Base-by-base conservation (phyloP, 208 protist genomes). In the Crithidia mellificae region DNA sequence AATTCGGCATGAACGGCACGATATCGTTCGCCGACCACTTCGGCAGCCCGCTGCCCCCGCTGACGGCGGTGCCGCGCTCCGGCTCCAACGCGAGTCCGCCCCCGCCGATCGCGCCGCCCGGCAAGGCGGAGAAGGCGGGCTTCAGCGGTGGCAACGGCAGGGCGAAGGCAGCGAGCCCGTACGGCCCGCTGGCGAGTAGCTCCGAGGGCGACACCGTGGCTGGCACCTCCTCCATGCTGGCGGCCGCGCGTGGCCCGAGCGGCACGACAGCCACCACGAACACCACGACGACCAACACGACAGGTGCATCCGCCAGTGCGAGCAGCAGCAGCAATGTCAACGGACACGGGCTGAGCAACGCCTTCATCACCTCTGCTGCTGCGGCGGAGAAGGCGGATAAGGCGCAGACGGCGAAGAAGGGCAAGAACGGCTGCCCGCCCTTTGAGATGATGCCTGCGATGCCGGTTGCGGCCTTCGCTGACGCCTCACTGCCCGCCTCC, bases 21-120 rank as follows among this genome's bases (percentile, higher is more conserved):
- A 6, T 46, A 20, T 43, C 22, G 46, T 65, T 65, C 32, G 32
- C 59, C 19, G 59, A 53, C 12, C 59, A 65, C 46, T 19, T 19
- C 29, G 19, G 39, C 59, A 54, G 20, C 5, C 57, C n/a, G 3
- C 41, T 27, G 34, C 34, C 7, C 7, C 11, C 34, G 34, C 5
- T 38, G 34, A 38, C 34, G 34, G n/a, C n/a, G n/a, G n/a, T n/a
- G n/a, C 24, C 22, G 11, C 29, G n/a, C 6, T 25, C 14, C 29
- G 14, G 8, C 51, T 25, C 6, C 52, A 30, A 36, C 53, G 32
- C 34, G 7, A 27, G 59, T 15, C 46, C 34, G 29, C 47, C 34
- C 0, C 59, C 46, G 14, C 46, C n/a, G 44, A 38, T 20, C 9
- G 22, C 46, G 14, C 46, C n/a, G 44, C 36, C 32, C 9, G 22